phyloP scores from a whole-genome alignment of 2,329 filamentous ascomycete species.

The Epichloe festucae region DNA sequence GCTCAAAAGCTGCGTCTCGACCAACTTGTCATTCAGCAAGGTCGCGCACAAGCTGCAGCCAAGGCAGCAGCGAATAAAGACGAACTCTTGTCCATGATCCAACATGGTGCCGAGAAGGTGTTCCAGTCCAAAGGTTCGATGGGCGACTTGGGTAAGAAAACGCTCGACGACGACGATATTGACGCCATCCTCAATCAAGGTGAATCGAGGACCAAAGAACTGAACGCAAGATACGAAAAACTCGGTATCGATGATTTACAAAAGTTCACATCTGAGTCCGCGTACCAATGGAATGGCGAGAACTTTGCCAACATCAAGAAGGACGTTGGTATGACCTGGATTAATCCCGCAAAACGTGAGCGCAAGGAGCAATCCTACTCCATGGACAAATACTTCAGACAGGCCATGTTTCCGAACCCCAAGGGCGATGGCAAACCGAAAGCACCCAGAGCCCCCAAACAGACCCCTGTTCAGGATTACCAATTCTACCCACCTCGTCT shows the following conservation, averaged over 20 bases:
- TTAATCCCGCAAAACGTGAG: conserved; percentile 95
- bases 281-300: conserved; percentile 98
- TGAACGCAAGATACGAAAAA: conserved; percentile 92
- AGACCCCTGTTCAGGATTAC: conserved; percentile 85
- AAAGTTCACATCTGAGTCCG: conserved; percentile 93
- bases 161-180: conserved; percentile 78
- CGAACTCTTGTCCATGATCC: conserved; percentile 93
- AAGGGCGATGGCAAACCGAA: conserved; percentile 85
- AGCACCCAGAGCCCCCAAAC: conserved; percentile 88
- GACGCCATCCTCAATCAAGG: conserved; percentile 78
- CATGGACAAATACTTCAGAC: conserved; percentile 96
- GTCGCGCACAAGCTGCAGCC: conserved; percentile 76
- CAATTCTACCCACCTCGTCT: conserved; percentile 87
- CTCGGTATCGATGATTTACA: conserved; percentile 93
- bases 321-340: conserved; percentile 88
- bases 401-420: conserved; percentile 69
- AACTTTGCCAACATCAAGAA: conserved; percentile 88
- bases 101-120: conserved; percentile 92
- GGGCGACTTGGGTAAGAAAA: conserved; percentile 45
- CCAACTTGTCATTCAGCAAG: conserved; percentile 95
- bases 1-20: conserved; percentile 94
- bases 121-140: conserved; percentile 63
- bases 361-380: conserved; percentile 97
- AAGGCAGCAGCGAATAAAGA: conserved; percentile 94
- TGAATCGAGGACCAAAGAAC: conserved; percentile 74